phyloP scores from a whole-genome alignment of 1,139 yeast species.

The Kodamaea sp. region DNA sequence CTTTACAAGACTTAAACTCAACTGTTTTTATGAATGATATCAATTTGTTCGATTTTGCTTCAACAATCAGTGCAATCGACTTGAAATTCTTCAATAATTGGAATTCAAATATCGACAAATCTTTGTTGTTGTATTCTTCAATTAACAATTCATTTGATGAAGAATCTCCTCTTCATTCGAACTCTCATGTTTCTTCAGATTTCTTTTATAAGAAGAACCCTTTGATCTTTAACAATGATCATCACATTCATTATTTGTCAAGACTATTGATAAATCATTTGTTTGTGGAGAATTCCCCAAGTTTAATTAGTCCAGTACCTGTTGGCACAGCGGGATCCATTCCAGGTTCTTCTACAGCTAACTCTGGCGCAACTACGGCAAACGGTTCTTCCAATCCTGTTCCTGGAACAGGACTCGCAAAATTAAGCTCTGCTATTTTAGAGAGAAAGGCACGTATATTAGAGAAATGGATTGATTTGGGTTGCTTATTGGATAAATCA shows the following conservation, averaged over 20 bases:
- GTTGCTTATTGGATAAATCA: constrained; percentile 67
- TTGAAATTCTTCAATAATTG: constrained; percentile 56
- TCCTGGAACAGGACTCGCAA: constrained; percentile 3
- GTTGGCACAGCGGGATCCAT: not conserved
- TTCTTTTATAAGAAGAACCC: constrained; percentile 43
- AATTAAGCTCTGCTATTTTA: constrained; percentile 18
- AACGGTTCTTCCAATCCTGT: not conserved
- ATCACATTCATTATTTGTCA: constrained; percentile 74
- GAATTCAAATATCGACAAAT: constrained; percentile 65
- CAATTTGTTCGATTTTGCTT: constrained; percentile 49
- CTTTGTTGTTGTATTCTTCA: constrained; percentile 34
- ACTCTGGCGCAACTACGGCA: not conserved
- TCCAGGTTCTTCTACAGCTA: not conserved
- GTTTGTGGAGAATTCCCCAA: constrained; percentile 42
- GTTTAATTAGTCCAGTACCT: constrained; percentile 1
- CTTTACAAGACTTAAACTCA: constrained; percentile 33
- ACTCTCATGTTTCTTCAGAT: constrained; percentile 19
- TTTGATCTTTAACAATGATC: constrained; percentile 60
- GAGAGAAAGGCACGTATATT: constrained; percentile 62
- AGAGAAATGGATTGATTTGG: constrained; percentile 84
- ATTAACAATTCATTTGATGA: constrained; percentile 18
- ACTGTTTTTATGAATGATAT: constrained; percentile 38
- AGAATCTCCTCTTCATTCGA: constrained; percentile 4
- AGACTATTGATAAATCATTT: constrained; percentile 68
- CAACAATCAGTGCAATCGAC: constrained; percentile 56